phyloP scores from a whole-genome alignment of 768 basidiomycete species.

The Suillus sp. region DNA sequence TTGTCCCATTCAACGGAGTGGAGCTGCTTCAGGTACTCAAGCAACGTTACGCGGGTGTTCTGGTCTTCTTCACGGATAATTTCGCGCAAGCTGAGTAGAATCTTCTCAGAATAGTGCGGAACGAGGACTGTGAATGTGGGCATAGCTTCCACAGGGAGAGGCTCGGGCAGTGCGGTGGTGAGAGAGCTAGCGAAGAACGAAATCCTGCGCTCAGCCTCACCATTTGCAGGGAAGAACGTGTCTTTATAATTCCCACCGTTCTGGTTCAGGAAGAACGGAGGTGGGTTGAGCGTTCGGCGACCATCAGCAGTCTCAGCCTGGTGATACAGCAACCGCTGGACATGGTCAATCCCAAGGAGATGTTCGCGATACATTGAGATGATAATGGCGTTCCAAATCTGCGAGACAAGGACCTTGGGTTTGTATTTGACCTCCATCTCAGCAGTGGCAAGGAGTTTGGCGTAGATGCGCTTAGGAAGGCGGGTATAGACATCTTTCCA shows the following conservation, averaged over 20 bases:
- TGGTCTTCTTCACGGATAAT: constrained; percentile 98
- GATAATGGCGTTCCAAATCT: constrained; percentile 99
- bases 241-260: constrained; percentile 66
- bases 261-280: constrained; percentile 98
- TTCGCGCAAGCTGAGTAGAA: constrained; percentile 92
- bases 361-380: constrained; percentile 99
- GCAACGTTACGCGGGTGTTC: constrained; percentile 92
- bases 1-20: constrained; percentile 99
- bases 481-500: constrained; percentile 98
- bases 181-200: constrained; percentile 99
- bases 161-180: constrained; percentile 93
- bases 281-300: constrained; percentile 89
- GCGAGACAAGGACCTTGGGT: constrained; percentile 98
- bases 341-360: constrained; percentile 95
- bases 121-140: constrained; percentile 99
- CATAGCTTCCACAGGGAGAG: constrained; percentile 97
- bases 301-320: constrained; percentile 92
- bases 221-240: constrained; percentile 91
- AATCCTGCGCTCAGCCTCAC: constrained; percentile 96
- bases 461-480: constrained; percentile 96
- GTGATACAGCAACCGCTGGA: constrained; percentile 95
- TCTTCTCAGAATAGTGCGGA: constrained; percentile 99
- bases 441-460: constrained; percentile 90
- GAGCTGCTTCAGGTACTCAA: constrained; percentile 98
- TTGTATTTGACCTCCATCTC: constrained; percentile 99